Evolutionary conservation across 768 basidiomycete species (phyloP).

Genomic region (Lanmaoa rubissima): DNA sequence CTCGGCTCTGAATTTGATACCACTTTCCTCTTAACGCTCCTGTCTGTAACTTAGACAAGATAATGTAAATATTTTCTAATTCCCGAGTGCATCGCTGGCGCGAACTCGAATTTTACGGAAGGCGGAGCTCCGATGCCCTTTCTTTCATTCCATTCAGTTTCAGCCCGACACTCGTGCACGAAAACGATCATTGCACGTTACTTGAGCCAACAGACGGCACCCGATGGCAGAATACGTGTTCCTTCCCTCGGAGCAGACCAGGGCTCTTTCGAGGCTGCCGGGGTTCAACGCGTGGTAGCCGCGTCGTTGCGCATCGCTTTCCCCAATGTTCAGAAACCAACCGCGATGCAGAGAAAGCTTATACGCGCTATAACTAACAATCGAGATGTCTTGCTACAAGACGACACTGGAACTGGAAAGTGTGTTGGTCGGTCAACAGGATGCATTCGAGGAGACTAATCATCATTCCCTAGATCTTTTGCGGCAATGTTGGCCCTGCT

Average conservation of each 20-base stretch:
- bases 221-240: neutral
- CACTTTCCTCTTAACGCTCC: neutral
- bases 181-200: constrained; percentile 23
- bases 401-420: constrained; percentile 80
- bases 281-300: constrained; percentile 49
- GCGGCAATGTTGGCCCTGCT: constrained; percentile 65
- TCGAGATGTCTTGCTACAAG: constrained; percentile 64
- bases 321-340: constrained; percentile 57
- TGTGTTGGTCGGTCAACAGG: constrained; percentile 34
- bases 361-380: constrained; percentile 58
- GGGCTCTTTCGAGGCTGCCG: constrained; percentile 48
- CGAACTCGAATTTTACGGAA: neutral
- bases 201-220: constrained; percentile 26
- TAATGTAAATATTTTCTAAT: constrained; percentile 9
- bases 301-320: constrained; percentile 56
- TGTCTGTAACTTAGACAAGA: constrained; percentile 13
- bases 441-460: constrained; percentile 2
- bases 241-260: constrained; percentile 1
- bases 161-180: constrained; percentile 20
- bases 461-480: constrained; percentile 54
- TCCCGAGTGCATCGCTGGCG: neutral
- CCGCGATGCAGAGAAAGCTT: constrained; percentile 55
- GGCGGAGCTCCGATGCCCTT: constrained; percentile 25
- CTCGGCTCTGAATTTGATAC: constrained; percentile 3
- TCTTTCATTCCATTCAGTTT: constrained; percentile 5